These are phyloP conservation scores for Ambrosia trifida DNA, from an alignment of 129 eudicot genomes.

Conservation along the genomic window DNA sequence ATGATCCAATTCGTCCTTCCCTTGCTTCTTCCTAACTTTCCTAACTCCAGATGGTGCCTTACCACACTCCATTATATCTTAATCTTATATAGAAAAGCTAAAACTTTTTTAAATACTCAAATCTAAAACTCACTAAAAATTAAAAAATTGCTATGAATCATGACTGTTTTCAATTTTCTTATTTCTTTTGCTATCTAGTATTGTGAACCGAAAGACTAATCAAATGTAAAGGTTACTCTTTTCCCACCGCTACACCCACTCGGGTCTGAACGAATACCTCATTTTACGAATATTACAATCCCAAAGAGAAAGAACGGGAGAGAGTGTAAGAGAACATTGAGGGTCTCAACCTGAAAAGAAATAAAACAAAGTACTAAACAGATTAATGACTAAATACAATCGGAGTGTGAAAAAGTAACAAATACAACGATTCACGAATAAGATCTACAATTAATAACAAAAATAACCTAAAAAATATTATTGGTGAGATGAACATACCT, in stretches of 20 bases:
- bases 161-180: constrained; percentile 17
- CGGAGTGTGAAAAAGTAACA: too few species aligned
- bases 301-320: constrained; percentile 91
- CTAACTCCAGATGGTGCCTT: constrained; percentile 57
- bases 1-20: constrained; percentile 90
- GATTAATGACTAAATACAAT: too few species aligned
- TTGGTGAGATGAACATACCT: too few species aligned
- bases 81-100: constrained; percentile 20
- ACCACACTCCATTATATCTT: constrained; percentile 54
- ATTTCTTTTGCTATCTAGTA: constrained; percentile 24
- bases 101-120: constrained; percentile 24
- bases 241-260: constrained; percentile 66
- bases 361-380: too few species aligned
- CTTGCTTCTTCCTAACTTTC: constrained; percentile 89
- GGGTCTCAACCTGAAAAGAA: too few species aligned
- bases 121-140: constrained; percentile 33
- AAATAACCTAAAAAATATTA: too few species aligned
- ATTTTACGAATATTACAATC: constrained; percentile 84
- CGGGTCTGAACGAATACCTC: constrained; percentile 93
- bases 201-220: constrained; percentile 30
- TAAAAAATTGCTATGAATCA: constrained; percentile 39
- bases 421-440: too few species aligned
- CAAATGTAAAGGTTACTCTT: constrained; percentile 16
- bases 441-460: too few species aligned
- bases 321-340: constrained; percentile 62